Base-by-base conservation (phyloP, 305 asterid species). In the Fraxinus sp. region DNA sequence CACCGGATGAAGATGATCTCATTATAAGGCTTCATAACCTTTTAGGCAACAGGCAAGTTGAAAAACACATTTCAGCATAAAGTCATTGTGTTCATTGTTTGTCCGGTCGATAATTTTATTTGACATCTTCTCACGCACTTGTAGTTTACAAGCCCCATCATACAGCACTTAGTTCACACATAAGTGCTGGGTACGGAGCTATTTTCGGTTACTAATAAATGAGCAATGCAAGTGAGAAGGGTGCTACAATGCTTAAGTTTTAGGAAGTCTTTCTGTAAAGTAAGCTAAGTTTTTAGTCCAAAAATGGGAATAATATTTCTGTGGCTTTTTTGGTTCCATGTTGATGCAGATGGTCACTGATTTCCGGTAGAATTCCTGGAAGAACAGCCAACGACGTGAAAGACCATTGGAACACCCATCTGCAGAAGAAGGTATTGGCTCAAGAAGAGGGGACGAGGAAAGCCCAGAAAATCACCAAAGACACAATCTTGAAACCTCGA, bases 351-450 rank as follows among this genome's bases (percentile, higher is more conserved):
- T 89, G 91, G 91, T 83, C 90, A 2, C 84, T 89, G 66, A 85
- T 89, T 4, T 90, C 90, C 0, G 91, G 90, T 28, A 83, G 89
- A 78, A 72, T 89, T 18, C 90, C 91, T 0, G 89, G 87, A 39
- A 85, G 89, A 74, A 89, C 88, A 5, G 81, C 84, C 1, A 86
- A 88, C 2, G 84, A 86, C 20, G 83, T 88, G 22, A 91, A 89
- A 57, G 89, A 89, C 77, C 86, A 82, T 57, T 91, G 92, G 92
- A 91, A 88, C 77, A 75, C 85, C 3, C 89, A 85, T 37, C 18
- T 82, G 4, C 41, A 66, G 10, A 89, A 83, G 79, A 89, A 86
- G 68, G 30, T 37, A 0, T 22, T 28, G 32, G 62, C 6, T n/a
- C 68, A 5, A 57, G 68, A 57, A 57, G 33, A 14, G 0, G 68